Evolutionary conservation across 176 grass and related monocot species (phyloP), one percentile per base, ranked within the genome.

Genomic region (Panicum miliaceum): DNA sequence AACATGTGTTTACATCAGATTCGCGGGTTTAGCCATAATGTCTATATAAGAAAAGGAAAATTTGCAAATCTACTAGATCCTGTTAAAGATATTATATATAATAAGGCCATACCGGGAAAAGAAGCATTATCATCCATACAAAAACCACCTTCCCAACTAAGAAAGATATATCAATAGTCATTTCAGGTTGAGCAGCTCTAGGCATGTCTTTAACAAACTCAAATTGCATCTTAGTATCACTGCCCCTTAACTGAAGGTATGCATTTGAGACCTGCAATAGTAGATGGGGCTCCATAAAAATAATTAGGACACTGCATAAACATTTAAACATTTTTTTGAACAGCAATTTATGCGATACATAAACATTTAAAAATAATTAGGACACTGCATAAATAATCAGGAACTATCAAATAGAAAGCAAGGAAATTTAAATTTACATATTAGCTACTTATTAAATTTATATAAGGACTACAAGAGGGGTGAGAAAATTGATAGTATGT

Each of bases 161-260:
- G 40, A 64, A 66, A 73, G 88, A 68, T 77, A 90, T 38, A 82
- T 90, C 84, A 16, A 36, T 22, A 46, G 32, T 35, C 10, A n/a
- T 23, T 6, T 37, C n/a, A 51, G 40, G 41, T 42, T 42, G 37
- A 69, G 71, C 81, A 63, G 26, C 77, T 83, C 75, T 85, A 47
- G 90, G 86, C 82, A 92, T 86, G 40, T 86, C 82, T 88, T 85
- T 89, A 73, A 92, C 46, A 89, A 67, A 92, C n/a, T 92, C 90
- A 64, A 85, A 82, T 29, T 14, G 13, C 71, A 89, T 91, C 64
- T 73, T 84, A 11, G 23, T 68, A 72, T 6, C 77, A 52, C 12
- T 75, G 37, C 76, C 54, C 32, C 38, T 75, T 46, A 91, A 64
- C 7, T 85, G 73, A 68, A 89, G 75, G 34, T 86, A 89, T 76